A percentile compares a stretch with the other conserved stretches of the same genome.
These are phyloP conservation scores for Erythrobasidium hasegawianum DNA, from an alignment of 1,284 basidiomycete genomes.

Conservation along the genomic window DNA sequence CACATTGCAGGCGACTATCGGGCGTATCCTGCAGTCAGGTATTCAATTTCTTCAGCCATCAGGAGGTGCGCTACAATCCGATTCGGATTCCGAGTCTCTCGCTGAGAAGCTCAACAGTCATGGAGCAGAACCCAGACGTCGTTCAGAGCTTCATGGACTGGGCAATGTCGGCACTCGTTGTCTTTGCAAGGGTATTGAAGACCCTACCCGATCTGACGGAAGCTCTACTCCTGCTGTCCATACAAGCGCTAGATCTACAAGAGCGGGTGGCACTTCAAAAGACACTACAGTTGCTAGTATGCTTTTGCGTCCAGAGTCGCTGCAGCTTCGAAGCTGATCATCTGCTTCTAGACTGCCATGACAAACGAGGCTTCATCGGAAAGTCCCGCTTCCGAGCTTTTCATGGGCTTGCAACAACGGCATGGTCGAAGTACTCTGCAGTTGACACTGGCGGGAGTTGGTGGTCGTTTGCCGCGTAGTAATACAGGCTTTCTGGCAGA, in stretches of 20 bases:
- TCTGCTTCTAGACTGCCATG: slow-evolving; percentile 36
- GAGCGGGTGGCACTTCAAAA: slow-evolving; percentile 43
- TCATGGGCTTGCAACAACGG: slow-evolving; percentile 15
- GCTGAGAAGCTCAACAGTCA: slow-evolving; percentile 28
- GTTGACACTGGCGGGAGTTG: slow-evolving; percentile 36
- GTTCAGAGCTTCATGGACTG: slow-evolving; percentile 44
- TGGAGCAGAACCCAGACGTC: slow-evolving; percentile 45
- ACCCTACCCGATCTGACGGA: slow-evolving; percentile 36
- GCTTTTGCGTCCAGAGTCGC: not conserved
- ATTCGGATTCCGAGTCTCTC: not conserved
- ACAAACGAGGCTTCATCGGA: slow-evolving; percentile 42
- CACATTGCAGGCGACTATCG: slow-evolving; percentile 29
- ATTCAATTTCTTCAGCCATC: slow-evolving; percentile 1
- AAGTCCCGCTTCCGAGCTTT: slow-evolving; percentile 28
- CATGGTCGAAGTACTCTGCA: slow-evolving; percentile 36
- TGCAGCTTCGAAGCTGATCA: not conserved
- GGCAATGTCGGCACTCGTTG: slow-evolving; percentile 27
- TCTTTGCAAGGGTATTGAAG: slow-evolving; percentile 25
- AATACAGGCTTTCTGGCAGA: slow-evolving; percentile 43
- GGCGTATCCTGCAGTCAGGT: slow-evolving; percentile 8
- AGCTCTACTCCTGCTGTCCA: slow-evolving; percentile 37
- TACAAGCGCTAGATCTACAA: slow-evolving; percentile 40
- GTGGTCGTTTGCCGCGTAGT: slow-evolving; percentile 40
- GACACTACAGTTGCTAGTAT: slow-evolving; percentile 40
- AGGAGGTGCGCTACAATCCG: not conserved